Base-by-base conservation (phyloP, 768 basidiomycete genomes). In the Hortiboletus flavorubellus region DNA sequence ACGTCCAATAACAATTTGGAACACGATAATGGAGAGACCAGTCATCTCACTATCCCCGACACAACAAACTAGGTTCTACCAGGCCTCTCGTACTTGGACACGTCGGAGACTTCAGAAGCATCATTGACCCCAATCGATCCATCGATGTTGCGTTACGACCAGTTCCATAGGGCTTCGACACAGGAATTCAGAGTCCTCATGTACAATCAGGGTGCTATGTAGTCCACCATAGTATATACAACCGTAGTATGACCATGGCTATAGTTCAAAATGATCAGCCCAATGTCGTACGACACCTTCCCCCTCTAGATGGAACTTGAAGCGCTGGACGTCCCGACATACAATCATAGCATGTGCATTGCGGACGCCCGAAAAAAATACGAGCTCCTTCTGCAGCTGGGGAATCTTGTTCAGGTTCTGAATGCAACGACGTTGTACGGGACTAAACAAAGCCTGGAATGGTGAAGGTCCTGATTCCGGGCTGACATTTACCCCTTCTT, bases 271-370 rank as follows among this genome's bases (percentile, higher is more conserved):
- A 23, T 79, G 74, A 54, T 81, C 78, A 9, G 86, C 87, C 86
- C 87, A 89, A 67, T 91, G 87, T 56, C 79, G 76, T 34, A 93
- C 47, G 4, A 91, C 78, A 35, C 82, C 81, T 64, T 84, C 82
- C 16, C 91, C 91, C 38, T 71, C 65, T 37, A 76, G 70, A 61
- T 91, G 87, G 12, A 69, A 58, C 59, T 79, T 73, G 65, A 87
- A 88, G 33, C 75, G 72, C 64, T 83, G 76, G 51, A 83, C 68
- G 58, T 91, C 89, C 42, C 91, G 75, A 66, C 80, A 84, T 10
- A 93, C 74, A 58, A 93, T 86, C 53, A 81, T 74, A 5, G 79
- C 88, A 70, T 93, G 91, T 29, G 88, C 73, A 62, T 91, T 91
- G 38, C 71, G 64, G 23, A 84, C 76, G 2, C 72, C 71, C 18